phyloP scores from a whole-genome alignment of 2,329 filamentous ascomycete species.

The Didymella pinodella region DNA sequence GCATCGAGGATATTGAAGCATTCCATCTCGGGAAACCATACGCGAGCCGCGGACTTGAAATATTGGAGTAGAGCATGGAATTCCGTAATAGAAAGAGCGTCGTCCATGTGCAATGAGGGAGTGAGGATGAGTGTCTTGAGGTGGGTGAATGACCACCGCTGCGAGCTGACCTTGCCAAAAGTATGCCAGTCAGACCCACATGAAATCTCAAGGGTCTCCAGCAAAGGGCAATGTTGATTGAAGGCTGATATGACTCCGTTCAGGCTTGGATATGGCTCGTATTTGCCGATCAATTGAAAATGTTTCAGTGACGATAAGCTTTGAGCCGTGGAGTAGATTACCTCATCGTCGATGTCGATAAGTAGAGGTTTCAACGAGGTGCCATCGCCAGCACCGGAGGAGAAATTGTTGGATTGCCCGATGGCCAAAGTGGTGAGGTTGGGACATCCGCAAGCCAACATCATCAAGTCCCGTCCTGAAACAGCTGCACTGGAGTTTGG shows the following conservation, averaged over 20 bases:
- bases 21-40: conserved; percentile 3
- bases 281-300: background rate
- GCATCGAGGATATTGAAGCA: conserved; percentile 6
- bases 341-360: background rate
- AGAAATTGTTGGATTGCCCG: background rate
- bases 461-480: background rate
- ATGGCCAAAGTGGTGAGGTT: background rate
- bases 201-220: background rate
- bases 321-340: background rate
- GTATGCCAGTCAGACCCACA: conserved; percentile 1
- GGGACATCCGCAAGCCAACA: background rate
- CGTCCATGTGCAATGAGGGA: conserved; percentile 4
- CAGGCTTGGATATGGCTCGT: background rate
- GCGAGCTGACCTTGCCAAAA: background rate
- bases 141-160: background rate
- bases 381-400: background rate
- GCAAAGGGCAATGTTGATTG: background rate
- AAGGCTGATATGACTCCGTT: background rate
- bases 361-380: background rate
- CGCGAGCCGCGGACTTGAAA: background rate
- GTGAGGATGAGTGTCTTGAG: background rate
- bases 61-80: background rate
- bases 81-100: background rate
- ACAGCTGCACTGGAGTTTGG: background rate
- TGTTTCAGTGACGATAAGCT: background rate